These are phyloP conservation scores for Pseudocercospora fuligena DNA, from an alignment of 2,329 filamentous ascomycete genomes.

Conservation along the genomic window DNA sequence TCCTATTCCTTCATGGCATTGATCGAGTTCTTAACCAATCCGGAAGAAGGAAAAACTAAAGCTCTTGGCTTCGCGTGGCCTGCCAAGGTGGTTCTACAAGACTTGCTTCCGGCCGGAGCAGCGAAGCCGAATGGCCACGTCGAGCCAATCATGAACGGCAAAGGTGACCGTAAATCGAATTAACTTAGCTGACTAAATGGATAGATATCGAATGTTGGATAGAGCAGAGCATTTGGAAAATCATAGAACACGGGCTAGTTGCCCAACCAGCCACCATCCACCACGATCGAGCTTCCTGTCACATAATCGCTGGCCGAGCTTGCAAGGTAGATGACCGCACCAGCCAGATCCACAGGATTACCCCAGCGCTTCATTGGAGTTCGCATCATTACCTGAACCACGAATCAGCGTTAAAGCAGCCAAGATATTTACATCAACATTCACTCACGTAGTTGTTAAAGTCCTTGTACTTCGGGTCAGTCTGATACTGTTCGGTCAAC, in stretches of 20 bases:
- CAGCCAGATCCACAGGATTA: conserved; percentile 82
- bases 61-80: conserved; percentile 35
- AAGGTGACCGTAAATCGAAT: not conserved
- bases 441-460: conserved; percentile 69
- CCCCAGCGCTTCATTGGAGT: conserved; percentile 88
- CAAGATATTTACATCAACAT: not conserved
- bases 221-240: not conserved
- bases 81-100: conserved; percentile 24
- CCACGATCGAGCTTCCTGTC: conserved; percentile 76
- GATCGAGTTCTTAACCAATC: conserved; percentile 32
- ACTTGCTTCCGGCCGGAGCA: conserved; percentile 15
- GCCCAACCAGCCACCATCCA: conserved; percentile 73
- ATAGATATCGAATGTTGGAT: not conserved
- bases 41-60: conserved; percentile 23
- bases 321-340: conserved; percentile 75
- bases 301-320: conserved; percentile 77
- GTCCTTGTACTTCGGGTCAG: conserved; percentile 32
- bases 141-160: not conserved
- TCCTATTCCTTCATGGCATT: conserved; percentile 36
- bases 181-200: not conserved
- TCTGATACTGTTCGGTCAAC: conserved; percentile 33
- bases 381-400: conserved; percentile 56
- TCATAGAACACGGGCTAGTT: not conserved
- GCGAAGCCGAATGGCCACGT: conserved; percentile 1
- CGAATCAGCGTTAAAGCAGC: not conserved